Evolutionary conservation across 352 stramenopile species (phyloP), one percentile per base, ranked within the genome.

Genomic region (Phytopythium delawarense): DNA sequence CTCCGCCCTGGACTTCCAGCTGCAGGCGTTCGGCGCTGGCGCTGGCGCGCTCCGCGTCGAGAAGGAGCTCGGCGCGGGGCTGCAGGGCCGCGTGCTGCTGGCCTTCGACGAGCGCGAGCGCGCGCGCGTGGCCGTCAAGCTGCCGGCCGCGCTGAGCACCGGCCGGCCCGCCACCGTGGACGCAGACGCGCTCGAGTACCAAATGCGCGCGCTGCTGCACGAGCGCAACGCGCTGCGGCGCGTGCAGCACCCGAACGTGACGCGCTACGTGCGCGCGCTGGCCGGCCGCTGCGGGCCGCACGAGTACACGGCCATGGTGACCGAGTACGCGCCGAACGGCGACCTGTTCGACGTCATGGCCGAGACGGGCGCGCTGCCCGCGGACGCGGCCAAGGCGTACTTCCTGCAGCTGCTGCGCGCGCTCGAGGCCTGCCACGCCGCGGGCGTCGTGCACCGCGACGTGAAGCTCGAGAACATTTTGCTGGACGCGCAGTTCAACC

Each of bases 381-480:
- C 94, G 58, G 56, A 65, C 5, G 45, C 81, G 25, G 78, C 81
- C 32, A 78, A 89, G 58, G 74, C 79, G 6, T 96, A 95, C 67
- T 89, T 91, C 45, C 71, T 65, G 37, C 87, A 96, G 74, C 67
- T 96, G 48, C 57, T 94, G 35, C 69, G 60, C 9, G 89, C 81
- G 25, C 66, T 96, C 45, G 67, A 87, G 50, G 80, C 73, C 15
- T 96, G 88, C 61, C 88, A 96, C 68, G 62, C 61, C 28, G 76
- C 70, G 18, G 82, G 84, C 45, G 77, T 96, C 23, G 75, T 89
- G 42, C 88, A 96, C 57, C 85, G 91, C 42, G 91, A 98, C 65
- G 71, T 98, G 35, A 97, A 97, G 72, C 91, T 89, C 6, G 91
- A 98, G 68, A 98, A 98, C 61, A 68, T 98, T 25, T 72, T 98